Base-by-base conservation (phyloP, 306 rosid species). In the Begonia peltatifolia region DNA sequence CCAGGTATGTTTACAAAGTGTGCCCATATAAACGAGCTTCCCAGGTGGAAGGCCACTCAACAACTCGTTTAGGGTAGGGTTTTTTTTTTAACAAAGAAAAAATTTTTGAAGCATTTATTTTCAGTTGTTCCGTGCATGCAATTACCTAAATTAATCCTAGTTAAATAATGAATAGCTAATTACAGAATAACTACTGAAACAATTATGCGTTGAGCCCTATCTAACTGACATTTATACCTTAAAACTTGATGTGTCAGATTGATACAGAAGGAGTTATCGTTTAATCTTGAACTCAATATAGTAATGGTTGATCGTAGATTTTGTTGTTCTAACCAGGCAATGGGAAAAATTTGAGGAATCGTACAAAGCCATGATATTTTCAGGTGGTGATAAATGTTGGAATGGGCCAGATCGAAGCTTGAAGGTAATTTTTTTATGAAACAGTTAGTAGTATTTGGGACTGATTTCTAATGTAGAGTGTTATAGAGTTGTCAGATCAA, bases 361-460 rank as follows among this genome's bases (percentile, higher is more conserved):
- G 1, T 79, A 86, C 69, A 83, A 56, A 61, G 71, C 73, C 62
- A 86, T 92, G 99, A 56, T 75, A 54, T 92, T 92, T 62, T 71
- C 94, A 59, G 74, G 69, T 52, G 99, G 99, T 18, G 99, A 92
- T 67, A 77, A 57, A 42, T 92, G 99, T 81, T 92, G 99, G 99
- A 92, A 92, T 71, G 99, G 99, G 51, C 99, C 99, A 14, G 99
- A 86, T 73, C 75, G 99, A 79, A 92, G 99, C 74, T 66, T 92
- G 72, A 86, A 83, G 99, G 99, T 92, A 41, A 9, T 63, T 69
- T 60, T 47, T 59, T 61, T 10, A 8, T 35, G 41, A 53, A 53
- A 52, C 20, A 47, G 14, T 25, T 15, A 25, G 12, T n/a, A 58
- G 10, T 23, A 46, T 13, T 58, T 25, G 46, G 12, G 23, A 25